phyloP scores from a whole-genome alignment of 192 early-diverging fungal species.

The Podila verticillata region DNA sequence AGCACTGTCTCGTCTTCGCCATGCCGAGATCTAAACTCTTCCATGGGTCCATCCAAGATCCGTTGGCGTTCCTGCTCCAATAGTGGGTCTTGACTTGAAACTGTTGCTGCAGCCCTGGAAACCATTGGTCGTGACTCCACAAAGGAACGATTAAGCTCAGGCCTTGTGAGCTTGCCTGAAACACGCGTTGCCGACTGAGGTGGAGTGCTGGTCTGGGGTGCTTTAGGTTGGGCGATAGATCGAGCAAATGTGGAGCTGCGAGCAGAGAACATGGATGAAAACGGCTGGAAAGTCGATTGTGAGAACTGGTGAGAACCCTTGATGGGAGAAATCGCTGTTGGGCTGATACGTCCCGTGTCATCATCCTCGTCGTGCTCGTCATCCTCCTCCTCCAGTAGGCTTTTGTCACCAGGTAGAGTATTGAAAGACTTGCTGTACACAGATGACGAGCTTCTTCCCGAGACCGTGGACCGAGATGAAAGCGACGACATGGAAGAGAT shows the following conservation, averaged over 20 bases:
- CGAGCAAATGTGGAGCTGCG: no score
- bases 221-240: no score
- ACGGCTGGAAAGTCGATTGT: neutral
- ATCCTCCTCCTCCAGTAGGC: neutral
- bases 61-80: neutral
- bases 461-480: conserved; percentile 4
- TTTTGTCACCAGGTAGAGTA: neutral
- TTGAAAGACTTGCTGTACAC: neutral
- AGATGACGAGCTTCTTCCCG: neutral
- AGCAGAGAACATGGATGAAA: conserved; percentile 3
- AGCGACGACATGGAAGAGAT: conserved; percentile 18
- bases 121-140: neutral
- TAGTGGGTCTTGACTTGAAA: neutral
- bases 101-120: neutral
- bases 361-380: conserved; percentile 7
- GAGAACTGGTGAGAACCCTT: neutral
- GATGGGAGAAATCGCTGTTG: conserved; percentile 39
- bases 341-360: conserved; percentile 33
- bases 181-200: neutral
- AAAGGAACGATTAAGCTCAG: neutral
- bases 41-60: conserved; percentile 10
- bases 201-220: no score
- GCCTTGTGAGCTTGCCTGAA: neutral
- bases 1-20: conserved; percentile 34
- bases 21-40: conserved; percentile 4